Percentiles rank a stretch among this genome's conserved stretches.
phyloP scores from a whole-genome alignment of 2,329 filamentous ascomycete genomes.

The Cladosporium sphaerospermum region DNA sequence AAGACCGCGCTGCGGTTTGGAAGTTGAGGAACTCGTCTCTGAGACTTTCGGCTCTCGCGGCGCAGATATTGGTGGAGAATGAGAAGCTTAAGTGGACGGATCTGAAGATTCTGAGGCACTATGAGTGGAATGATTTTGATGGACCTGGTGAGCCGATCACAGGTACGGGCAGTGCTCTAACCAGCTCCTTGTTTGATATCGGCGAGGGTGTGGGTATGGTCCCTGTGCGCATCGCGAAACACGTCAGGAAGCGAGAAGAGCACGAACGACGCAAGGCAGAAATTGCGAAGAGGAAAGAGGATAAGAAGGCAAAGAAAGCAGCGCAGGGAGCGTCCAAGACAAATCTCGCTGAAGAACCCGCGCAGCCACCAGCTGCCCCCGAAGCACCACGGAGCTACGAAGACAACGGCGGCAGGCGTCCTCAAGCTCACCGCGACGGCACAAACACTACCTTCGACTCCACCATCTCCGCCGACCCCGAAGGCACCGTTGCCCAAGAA shows the following conservation, averaged over 20 bases:
- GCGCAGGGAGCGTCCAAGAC: not conserved
- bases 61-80: conserved; percentile 56
- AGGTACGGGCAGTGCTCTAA: conserved; percentile 56
- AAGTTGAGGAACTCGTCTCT: conserved; percentile 55
- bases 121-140: conserved; percentile 72
- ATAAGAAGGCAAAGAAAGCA: conserved; percentile 20
- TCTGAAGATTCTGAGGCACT: conserved; percentile 58
- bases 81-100: conserved; percentile 59
- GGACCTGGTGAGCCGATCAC: conserved; percentile 68
- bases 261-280: conserved; percentile 45
- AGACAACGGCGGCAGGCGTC: conserved; percentile 13
- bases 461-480: conserved; percentile 22
- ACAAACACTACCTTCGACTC: conserved; percentile 25
- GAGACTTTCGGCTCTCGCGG: conserved; percentile 57
- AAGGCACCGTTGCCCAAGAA: conserved; percentile 23
- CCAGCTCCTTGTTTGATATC: conserved; percentile 52
- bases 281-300: conserved; percentile 24
- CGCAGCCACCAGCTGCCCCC: not conserved
- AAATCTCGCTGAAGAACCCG: not conserved
- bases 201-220: conserved; percentile 59
- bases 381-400: not conserved
- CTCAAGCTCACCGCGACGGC: conserved; percentile 15
- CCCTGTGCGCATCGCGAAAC: conserved; percentile 56
- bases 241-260: conserved; percentile 49
- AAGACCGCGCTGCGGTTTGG: conserved; percentile 61